Base-by-base conservation (phyloP, 2,329 filamentous ascomycete genomes). In the Aspergillus fischeri region DNA sequence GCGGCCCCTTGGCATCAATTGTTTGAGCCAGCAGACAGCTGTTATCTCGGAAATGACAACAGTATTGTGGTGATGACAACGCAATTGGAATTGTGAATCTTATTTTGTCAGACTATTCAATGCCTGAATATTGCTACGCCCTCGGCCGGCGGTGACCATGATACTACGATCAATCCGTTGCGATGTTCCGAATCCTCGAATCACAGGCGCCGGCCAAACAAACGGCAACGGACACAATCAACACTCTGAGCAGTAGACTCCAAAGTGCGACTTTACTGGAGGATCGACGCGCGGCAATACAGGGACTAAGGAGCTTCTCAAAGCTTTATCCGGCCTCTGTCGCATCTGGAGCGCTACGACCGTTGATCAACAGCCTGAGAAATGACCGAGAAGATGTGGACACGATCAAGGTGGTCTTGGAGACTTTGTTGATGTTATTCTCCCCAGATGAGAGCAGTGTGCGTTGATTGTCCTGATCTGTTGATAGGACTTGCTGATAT, bases 321-420 rank as follows among this genome's bases (percentile, higher is more conserved):
- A 97, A 97, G 76, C 87, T 95, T 60, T 97, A 93, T 67, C 95
- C 94, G 41, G 95, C 95, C 14, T 96, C 92, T 7, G 94, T 99
- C 38, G 91, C 95, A 1, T 97, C 92, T 3, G 92, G 92, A 42
- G 91, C 92, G n/a, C 79, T 99, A 50, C 85, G 93, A 61, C 91
- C 90, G 56, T 81, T 99, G 56, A 97, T 99, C 64, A 86, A 85
- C 11, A 91, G 90, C 66, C 78, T 99, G 53, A 86, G 86, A 64
- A 92, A 91, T 71, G 94, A 99, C 82, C 86, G 86, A 59, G 91
- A 96, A 71, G 94, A 99, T 81, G 89, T 96, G 57, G 94, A 99
- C 74, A 99, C 95, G 4, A 89, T 96, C 71, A 96, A 97, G 77
- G 86, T 96, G 56, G 90, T 96, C 60, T 81, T 99, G 63, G 94